phyloP scores from a whole-genome alignment of 495 filamentous ascomycete species.

The Cetradonia linearis region DNA sequence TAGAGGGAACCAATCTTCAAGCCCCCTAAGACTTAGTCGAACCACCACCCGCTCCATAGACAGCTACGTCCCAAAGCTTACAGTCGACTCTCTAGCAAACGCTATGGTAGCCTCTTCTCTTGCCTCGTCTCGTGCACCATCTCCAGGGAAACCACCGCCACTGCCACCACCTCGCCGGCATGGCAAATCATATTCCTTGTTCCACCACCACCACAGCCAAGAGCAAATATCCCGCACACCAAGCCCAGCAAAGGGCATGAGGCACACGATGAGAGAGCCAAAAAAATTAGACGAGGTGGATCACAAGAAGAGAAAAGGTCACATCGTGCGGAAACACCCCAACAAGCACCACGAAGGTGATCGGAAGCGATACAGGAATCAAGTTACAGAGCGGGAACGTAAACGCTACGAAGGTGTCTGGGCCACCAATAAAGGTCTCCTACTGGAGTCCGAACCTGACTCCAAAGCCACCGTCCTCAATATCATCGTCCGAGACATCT shows the following conservation, averaged over 20 bases:
- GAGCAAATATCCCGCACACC: conserved; percentile 39
- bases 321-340: conserved; percentile 52
- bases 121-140: conserved; percentile 57
- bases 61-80: conserved; percentile 25
- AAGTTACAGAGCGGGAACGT: conserved; percentile 65
- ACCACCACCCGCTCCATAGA: conserved; percentile 11
- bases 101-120: conserved; percentile 80
- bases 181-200: conserved; percentile 34
- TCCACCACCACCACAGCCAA: conserved; percentile 30
- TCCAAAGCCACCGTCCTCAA: conserved; percentile 53
- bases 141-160: conserved; percentile 38
- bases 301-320: conserved; percentile 33
- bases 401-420: conserved; percentile 95
- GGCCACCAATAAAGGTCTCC: conserved; percentile 82
- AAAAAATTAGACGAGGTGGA: conserved; percentile 45
- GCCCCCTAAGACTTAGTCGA: conserved; percentile 7
- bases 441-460: conserved; percentile 29
- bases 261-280: conserved; percentile 63
- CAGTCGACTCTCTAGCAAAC: conserved; percentile 49
- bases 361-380: conserved; percentile 71
- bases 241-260: conserved; percentile 50
- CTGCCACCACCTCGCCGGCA: conserved; percentile 41
- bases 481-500: conserved; percentile 76
- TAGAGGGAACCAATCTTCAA: not conserved
- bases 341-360: conserved; percentile 86